These are phyloP conservation scores for Cordyceps militaris DNA, from an alignment of 2,329 filamentous ascomycete species.

Conservation along the genomic window DNA sequence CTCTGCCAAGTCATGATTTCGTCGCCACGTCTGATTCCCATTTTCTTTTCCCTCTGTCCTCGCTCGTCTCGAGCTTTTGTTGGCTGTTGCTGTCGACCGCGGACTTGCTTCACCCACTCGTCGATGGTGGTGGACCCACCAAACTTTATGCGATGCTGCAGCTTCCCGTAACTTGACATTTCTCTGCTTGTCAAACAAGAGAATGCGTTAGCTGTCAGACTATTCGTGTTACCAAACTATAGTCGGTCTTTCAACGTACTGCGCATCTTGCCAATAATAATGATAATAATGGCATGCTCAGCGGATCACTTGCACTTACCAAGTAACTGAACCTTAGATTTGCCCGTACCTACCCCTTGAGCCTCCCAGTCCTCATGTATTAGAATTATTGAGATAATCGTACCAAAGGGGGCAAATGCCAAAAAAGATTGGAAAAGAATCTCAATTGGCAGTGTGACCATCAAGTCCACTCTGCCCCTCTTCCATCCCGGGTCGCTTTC, in stretches of 20 bases:
- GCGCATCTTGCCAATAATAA: too few species aligned
- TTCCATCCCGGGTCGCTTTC: neutral
- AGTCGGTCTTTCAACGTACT: too few species aligned
- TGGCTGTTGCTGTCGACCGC: neutral
- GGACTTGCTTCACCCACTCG: neutral
- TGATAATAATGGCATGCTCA: too few species aligned
- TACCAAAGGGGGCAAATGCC: neutral
- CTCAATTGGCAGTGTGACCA: neutral
- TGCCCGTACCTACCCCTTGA: too few species aligned
- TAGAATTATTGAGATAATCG: too few species aligned
- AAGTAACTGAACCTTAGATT: too few species aligned
- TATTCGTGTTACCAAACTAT: neutral
- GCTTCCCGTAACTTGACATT: conserved; percentile 1
- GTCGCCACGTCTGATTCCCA: neutral
- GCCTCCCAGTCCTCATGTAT: too few species aligned
- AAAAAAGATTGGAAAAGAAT: neutral
- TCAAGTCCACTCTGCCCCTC: conserved; percentile 1
- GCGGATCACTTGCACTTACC: too few species aligned
- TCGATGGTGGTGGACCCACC: neutral
- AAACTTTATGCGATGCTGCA: neutral
- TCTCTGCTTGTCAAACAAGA: neutral
- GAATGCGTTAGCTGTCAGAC: neutral
- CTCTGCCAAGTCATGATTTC: neutral
- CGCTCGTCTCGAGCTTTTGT: neutral
- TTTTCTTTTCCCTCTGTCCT: neutral